Evolutionary conservation across 2,329 filamentous ascomycete genomes (phyloP).

Genomic region (Colletotrichum sp.): DNA sequence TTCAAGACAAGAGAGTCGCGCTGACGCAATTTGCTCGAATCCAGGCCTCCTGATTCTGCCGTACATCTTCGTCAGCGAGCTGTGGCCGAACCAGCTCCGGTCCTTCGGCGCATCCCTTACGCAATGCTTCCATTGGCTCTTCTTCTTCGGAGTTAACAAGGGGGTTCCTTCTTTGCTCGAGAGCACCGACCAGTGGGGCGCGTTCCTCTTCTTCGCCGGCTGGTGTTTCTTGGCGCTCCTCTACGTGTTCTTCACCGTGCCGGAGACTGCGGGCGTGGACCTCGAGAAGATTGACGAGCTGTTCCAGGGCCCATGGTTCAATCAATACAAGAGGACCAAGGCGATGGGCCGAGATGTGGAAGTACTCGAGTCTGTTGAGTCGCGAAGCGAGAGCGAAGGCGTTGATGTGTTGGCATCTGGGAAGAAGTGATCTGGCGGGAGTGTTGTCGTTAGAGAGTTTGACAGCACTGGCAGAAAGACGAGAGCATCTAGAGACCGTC

Average conservation of each 20-base stretch:
- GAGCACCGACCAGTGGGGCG: conserved; percentile 42
- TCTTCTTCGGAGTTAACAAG: conserved; percentile 40
- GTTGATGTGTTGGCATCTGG: background rate
- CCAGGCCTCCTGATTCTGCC: conserved; percentile 36
- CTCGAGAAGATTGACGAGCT: background rate
- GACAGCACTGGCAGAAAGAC: background rate
- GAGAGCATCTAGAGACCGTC: rapidly evolving
- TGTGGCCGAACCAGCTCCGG: conserved; percentile 50
- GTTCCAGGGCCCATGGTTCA: background rate
- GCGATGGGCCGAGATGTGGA: background rate
- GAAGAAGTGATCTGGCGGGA: background rate
- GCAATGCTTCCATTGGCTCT: conserved; percentile 47
- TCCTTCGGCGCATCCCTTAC: conserved; percentile 44
- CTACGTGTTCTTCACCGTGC: conserved; percentile 43
- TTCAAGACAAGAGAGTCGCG: background rate
- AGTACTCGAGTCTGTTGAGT: background rate
- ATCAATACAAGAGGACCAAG: background rate
- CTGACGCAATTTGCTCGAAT: background rate
- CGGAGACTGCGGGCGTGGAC: conserved; percentile 31
- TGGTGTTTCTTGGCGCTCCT: conserved; percentile 39
- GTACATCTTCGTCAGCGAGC: conserved; percentile 48
- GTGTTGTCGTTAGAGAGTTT: rapidly evolving
- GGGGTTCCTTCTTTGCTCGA: conserved; percentile 37
- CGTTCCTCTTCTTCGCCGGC: background rate
- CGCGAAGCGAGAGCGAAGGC: background rate